Evolutionary conservation across 2,329 filamentous ascomycete genomes (phyloP).

Genomic region (Aspergillus sp.): DNA sequence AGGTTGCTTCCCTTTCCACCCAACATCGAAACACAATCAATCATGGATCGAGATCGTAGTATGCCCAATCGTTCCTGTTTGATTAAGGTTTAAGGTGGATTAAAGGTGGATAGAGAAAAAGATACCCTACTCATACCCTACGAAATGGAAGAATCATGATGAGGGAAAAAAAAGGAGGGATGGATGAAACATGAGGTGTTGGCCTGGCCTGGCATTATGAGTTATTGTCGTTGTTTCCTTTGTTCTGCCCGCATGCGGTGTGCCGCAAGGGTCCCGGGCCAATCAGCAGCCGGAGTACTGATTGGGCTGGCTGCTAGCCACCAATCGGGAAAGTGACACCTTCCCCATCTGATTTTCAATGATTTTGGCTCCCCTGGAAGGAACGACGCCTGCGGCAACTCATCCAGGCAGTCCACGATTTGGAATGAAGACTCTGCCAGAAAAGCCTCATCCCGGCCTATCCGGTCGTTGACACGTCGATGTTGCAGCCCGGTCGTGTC

Average conservation of each 20-base stretch:
- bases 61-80: not conserved
- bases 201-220: not conserved
- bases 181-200: not conserved
- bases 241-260: not conserved
- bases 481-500: no score
- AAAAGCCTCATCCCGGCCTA: no score
- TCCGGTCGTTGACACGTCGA: no score
- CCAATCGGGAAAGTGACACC: no score
- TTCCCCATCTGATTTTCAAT: not conserved
- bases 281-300: not conserved
- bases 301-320: not conserved
- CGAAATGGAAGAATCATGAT: not conserved
- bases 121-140: no score
- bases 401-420: not conserved
- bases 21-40: no score
- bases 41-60: no score
- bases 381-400: not conserved
- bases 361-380: no score
- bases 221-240: not conserved
- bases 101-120: not conserved
- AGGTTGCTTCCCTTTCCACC: not conserved
- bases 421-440: not conserved
- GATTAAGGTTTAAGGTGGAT: not conserved
- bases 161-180: not conserved
- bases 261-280: slow-evolving; percentile 7